Base-by-base conservation (phyloP, 441 rosid genomes). In the Arabidopsis lyrata region DNA sequence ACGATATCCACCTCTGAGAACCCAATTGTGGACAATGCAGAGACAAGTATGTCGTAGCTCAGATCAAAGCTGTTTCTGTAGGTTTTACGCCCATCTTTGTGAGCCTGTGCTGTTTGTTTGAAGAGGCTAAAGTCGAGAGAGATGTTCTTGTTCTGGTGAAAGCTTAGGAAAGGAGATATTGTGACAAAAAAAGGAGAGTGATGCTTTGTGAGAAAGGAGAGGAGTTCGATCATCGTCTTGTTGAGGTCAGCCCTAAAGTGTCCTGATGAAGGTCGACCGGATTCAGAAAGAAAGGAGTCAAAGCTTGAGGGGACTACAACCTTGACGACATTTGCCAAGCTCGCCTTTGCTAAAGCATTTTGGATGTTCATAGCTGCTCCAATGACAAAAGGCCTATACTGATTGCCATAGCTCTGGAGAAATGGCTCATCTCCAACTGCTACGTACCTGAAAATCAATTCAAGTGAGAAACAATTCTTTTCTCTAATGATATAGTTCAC, bases 391-490 rank as follows among this genome's bases (percentile, higher is more conserved):
- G 94, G 88, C 68, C 20, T 86, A 81, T 86, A 93, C 71, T 84
- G 92, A 64, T 89, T 85, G 8, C 87, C 84, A 58, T 88, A 82
- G 60, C 83, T 84, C 66, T 35, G 83, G 41, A 75, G 88, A 84
- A 93, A 91, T 29, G 97, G 91, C 49, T 93, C 98, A 61, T 93
- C 92, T 68, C 98, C 97, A 66, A 91, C 85, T 49, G 96, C 88
- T 77, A 93, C 75, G 36, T 89, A 84, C 85, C 97, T 93, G 80
- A 8, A 77, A 68, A 71, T 68, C 72, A 73, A 36, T 78, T 74
- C 80, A 62, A 55, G 57, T 22, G 63, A 59, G 39, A 22, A 22
- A 22, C 24, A 22, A 22, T 22, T 22, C 24, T 20, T 20, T 20
- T 20, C 22, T 20, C 22, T 20, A 20, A 20, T 27, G 31, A 4